These are phyloP conservation scores for Tricholoma sp. DNA, from an alignment of 768 basidiomycete species.

Conservation along the genomic window DNA sequence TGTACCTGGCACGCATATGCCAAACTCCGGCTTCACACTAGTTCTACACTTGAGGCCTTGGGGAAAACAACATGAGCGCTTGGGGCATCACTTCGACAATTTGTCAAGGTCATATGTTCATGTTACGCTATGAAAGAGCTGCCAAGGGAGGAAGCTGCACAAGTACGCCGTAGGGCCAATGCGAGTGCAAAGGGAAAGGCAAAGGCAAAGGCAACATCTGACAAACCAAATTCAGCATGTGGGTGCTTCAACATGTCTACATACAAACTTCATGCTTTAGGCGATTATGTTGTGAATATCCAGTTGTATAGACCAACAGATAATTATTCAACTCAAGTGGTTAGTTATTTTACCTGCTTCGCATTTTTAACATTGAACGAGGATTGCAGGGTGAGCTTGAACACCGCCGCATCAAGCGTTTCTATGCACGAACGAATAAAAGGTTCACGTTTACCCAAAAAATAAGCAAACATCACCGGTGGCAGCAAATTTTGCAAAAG, in stretches of 20 bases:
- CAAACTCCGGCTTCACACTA: slow-evolving; percentile 6
- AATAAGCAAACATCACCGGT: slow-evolving; percentile 17
- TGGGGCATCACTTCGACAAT: not conserved
- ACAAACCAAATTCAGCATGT: not conserved
- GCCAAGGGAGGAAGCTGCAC: slow-evolving; percentile 3
- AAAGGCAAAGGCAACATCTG: not conserved
- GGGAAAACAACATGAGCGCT: not conserved
- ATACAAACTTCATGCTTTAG: slow-evolving; percentile 28
- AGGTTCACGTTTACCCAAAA: slow-evolving; percentile 13
- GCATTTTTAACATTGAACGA: not conserved
- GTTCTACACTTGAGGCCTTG: slow-evolving; percentile 1
- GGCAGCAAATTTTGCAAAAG: not conserved
- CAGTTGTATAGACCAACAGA: slow-evolving; percentile 26
- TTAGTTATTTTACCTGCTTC: slow-evolving; percentile 10
- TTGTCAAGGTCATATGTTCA: not conserved
- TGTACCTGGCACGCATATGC: slow-evolving; percentile 6
- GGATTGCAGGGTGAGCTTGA: slow-evolving; percentile 33
- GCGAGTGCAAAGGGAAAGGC: not conserved
- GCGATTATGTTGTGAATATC: slow-evolving; percentile 25
- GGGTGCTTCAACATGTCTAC: slow-evolving; percentile 3
- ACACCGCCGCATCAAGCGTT: slow-evolving; percentile 3
- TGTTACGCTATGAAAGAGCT: not conserved
- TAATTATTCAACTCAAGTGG: slow-evolving; percentile 30
- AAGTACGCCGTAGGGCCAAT: not conserved
- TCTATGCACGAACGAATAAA: slow-evolving; percentile 1